Conservation (phyloP, 2,329 filamentous ascomycete genomes). For the Cercospora nicotianae region DNA sequence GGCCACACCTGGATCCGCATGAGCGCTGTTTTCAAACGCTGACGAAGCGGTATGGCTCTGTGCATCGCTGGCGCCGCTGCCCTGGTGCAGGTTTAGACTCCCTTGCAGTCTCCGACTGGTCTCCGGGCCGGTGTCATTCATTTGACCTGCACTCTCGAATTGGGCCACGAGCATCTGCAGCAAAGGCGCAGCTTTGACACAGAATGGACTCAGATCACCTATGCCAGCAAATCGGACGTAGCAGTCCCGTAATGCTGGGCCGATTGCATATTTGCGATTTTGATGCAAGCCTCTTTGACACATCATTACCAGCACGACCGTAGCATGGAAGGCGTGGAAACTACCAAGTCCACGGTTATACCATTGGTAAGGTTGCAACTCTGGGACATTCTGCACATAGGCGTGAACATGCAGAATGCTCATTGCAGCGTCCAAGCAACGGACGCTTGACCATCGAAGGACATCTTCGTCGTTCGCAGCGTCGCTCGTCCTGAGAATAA, state of each 20-base stretch:
- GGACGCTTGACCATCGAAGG: not conserved
- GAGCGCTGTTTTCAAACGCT: not conserved
- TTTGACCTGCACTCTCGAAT: not conserved
- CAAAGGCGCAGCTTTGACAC: conserved; percentile 1
- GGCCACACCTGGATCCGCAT: not conserved
- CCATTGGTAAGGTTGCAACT: conserved; percentile 1
- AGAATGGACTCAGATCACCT: not conserved
- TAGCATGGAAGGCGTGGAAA: conserved; percentile 8
- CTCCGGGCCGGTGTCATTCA: not conserved
- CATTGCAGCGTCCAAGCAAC: not conserved
- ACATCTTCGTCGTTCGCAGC: not conserved
- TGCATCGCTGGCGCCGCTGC: not conserved
- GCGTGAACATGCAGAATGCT: not conserved
- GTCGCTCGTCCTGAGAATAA: not conserved
- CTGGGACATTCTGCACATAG: not conserved
- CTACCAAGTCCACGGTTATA: conserved; percentile 5
- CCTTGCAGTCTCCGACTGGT: no score
- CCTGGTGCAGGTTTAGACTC: not conserved
- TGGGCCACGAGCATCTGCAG: not conserved
- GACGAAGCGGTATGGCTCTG: not conserved
- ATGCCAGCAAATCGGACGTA: not conserved
- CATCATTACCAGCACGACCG: not conserved
- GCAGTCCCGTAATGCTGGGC: not conserved
- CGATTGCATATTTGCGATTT: not conserved
- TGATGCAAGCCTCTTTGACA: not conserved